Evolutionary conservation across 805 yeast genomes (phyloP), one percentile per base, ranked within the genome.

Genomic region (Starmerella apicola): DNA sequence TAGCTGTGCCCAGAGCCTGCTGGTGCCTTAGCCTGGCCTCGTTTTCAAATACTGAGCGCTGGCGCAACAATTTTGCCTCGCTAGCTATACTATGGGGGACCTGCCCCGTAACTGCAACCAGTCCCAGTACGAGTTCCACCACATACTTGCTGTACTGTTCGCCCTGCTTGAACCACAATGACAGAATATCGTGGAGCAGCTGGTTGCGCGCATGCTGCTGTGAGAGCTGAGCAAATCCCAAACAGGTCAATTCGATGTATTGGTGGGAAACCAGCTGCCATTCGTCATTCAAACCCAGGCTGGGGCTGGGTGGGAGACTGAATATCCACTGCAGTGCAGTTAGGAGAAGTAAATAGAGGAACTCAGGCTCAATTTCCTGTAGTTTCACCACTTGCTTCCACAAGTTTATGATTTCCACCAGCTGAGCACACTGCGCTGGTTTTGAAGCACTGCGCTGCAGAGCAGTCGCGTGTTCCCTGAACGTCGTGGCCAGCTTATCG

Each of bases 81-180:
- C 23, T 30, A 45, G 45, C 41, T 10, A 19, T n/a, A 2, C 26
- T 5, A 8, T 20, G 3, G 5, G 43, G 34, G 2, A 44, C 32
- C 23, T 34, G 32, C 3, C 48, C 48, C 9, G 45, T 21, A 4
- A 25, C 38, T 3, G 45, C 45, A 3, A 44, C 36, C 1, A 44
- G 22, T 5, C 33, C 15, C 20, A 44, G 30, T 3, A 44, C 17
- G 7, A 42, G 32, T 3, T 42, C 43, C 7, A 25, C 33, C 28
- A 34, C 12, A 7, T n/a, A 19, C 2, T 6, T 4, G 10, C 15
- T 17, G 5, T 22, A 2, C 1, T 17, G 16, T n/a, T 8, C 29
- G 23, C 19, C 26, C 13, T 3, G 10, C 15, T 24, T 23, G 21
- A 39, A 25, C 43, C 42, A 35, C 3, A 4, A 26, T 7, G 38